Evolutionary conservation across 148 eudicot genomes (phyloP), one percentile per base, ranked within the genome.

Genomic region (Nepenthes mirabilis): DNA sequence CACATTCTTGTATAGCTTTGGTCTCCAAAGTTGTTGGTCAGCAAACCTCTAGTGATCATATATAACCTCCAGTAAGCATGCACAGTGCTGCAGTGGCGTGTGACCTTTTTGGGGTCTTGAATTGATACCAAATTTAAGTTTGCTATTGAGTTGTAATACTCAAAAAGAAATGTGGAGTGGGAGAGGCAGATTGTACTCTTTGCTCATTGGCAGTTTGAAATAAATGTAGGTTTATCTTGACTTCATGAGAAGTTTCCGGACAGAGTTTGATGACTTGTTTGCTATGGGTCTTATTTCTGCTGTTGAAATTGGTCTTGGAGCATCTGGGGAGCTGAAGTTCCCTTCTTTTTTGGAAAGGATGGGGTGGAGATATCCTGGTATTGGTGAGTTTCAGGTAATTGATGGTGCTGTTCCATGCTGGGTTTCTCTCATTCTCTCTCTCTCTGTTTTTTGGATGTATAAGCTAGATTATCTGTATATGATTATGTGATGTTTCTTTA

Each of bases 371-470:
- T 82, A 82, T 69, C 88, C 88, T 64, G 93, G 93, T 65, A 68
- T 85, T 70, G 93, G 91, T 78, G 93, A 85, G 75, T 85, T 82
- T 64, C 93, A 85, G 93, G 91, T 85, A 83, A 66, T 59, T 67
- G 49, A 37, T 70, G 52, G 34, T 70, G 64, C 56, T 67, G 66
- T 23, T 23, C 23, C 23, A 23, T 23, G 23, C 23, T 23, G 23
- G 23, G 23, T 23, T 23, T 23, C 23, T 23, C 23, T 23, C 23
- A 23, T 23, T 23, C 23, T 23, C 23, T 23, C 23, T 23, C 23
- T 23, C 23, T 23, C 23, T 23, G 0, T 23, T 23, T 23, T 23
- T 23, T 23, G 23, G 23, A 23, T 23, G 23, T 23, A 23, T 23
- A 23, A 23, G 23, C 23, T 23, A 23, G 23, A 23, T 23, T 23